These are phyloP conservation scores for Wickerhamiella kurtzmanii DNA, from an alignment of 805 yeast genomes.

Conservation along the genomic window DNA sequence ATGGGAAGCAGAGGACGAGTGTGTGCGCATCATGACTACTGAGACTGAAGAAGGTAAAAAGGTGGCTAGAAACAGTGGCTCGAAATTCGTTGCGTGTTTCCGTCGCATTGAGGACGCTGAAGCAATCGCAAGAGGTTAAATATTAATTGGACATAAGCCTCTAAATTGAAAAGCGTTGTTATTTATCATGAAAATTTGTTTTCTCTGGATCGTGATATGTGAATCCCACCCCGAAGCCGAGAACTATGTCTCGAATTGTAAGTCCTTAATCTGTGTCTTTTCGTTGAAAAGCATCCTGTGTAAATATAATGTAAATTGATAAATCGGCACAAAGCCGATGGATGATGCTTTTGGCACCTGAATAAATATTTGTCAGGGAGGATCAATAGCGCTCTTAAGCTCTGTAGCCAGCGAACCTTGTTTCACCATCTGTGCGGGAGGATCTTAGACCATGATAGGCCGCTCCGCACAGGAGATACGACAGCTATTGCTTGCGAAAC, in stretches of 20 bases:
- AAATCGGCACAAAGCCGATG: too few species aligned
- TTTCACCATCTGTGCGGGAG: background rate
- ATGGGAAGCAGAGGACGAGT: constrained; percentile 67
- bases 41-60: constrained; percentile 98
- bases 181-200: too few species aligned
- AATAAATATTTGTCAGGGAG: too few species aligned
- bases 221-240: too few species aligned
- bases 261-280: too few species aligned
- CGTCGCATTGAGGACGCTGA: constrained; percentile 6
- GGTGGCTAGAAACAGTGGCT: constrained; percentile 80
- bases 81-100: constrained; percentile 79
- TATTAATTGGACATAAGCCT: background rate
- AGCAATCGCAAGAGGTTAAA: constrained; percentile 4
- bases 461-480: constrained; percentile 14
- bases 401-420: too few species aligned
- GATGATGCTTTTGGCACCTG: too few species aligned
- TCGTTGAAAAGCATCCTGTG: too few species aligned
- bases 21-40: constrained; percentile 76
- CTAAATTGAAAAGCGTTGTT: constrained; percentile 2
- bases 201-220: too few species aligned
- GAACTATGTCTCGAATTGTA: too few species aligned
- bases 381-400: too few species aligned
- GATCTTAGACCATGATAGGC: background rate
- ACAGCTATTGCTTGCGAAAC: constrained; percentile 15
- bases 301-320: too few species aligned